Percentiles rank a stretch among this genome's conserved stretches.
Evolutionary conservation across 306 rosid genomes (phyloP).

Genomic region (Trichosanthes cucumerina): DNA sequence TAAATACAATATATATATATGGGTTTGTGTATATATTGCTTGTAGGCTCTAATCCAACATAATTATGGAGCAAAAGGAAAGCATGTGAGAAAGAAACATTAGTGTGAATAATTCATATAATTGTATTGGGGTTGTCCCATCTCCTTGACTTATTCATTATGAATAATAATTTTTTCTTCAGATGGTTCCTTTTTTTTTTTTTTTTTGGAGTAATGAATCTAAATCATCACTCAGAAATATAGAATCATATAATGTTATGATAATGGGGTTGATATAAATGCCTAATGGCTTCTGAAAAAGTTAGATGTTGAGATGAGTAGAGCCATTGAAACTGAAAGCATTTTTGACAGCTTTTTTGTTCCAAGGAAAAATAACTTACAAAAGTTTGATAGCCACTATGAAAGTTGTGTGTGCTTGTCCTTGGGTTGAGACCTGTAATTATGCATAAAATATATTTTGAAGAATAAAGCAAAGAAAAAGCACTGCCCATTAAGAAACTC

Average conservation of each 20-base stretch:
- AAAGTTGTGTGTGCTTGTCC: conserved; percentile 63
- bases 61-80: neutral
- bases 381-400: conserved; percentile 61
- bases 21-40: neutral
- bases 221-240: conserved; percentile 13
- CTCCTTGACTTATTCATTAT: neutral
- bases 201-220: conserved; percentile 15
- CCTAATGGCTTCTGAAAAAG: conserved; percentile 35
- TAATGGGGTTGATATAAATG: conserved; percentile 62
- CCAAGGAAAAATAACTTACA: conserved; percentile 30
- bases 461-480: conserved; percentile 52
- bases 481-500: conserved; percentile 35
- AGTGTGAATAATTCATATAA: neutral
- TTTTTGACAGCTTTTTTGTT: conserved; percentile 41
- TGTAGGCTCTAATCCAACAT: neutral
- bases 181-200: neutral
- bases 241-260: conserved; percentile 27
- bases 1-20: neutral
- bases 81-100: conserved; percentile 12
- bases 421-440: conserved; percentile 16
- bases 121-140: conserved; percentile 2
- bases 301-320: conserved; percentile 36
- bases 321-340: conserved; percentile 57
- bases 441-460: conserved; percentile 15
- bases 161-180: conserved; percentile 11